Percentiles rank a stretch among this genome's conserved stretches.
These are phyloP conservation scores for Penicillium pulvis DNA, from an alignment of 495 filamentous ascomycete species.

Conservation along the genomic window DNA sequence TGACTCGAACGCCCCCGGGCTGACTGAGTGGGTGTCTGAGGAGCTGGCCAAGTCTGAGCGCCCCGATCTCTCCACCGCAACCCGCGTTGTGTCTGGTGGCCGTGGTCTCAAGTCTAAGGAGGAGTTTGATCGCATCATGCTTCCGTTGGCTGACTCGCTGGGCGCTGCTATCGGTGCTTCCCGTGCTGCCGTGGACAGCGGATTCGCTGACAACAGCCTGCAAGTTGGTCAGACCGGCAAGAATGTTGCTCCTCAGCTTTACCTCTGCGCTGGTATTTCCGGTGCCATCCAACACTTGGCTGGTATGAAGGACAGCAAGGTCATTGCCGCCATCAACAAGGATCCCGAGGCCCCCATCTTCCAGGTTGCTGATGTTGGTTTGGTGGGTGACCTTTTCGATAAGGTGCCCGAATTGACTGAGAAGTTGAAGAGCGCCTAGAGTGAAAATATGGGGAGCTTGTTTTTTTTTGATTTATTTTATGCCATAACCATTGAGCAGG, in stretches of 20 bases:
- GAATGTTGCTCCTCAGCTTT: constrained; percentile 94
- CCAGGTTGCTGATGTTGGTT: constrained; percentile 93
- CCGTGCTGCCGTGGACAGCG: constrained; percentile 92
- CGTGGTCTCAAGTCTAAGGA: constrained; percentile 96
- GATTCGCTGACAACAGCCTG: constrained; percentile 98
- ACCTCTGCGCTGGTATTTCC: constrained; percentile 92
- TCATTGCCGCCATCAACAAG: constrained; percentile 99
- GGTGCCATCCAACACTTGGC: constrained; percentile 98
- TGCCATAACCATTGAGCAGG: constrained; percentile 31
- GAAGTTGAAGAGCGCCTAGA: constrained; percentile 70
- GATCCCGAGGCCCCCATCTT: constrained; percentile 96
- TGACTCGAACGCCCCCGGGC: constrained; percentile 63
- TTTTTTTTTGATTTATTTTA: constrained; percentile 22
- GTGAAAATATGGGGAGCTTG: constrained; percentile 28
- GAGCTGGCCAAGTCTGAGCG: constrained; percentile 89
- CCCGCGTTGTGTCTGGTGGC: constrained; percentile 89
- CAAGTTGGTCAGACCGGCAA: constrained; percentile 99
- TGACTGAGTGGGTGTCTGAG: constrained; percentile 90
- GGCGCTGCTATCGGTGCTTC: constrained; percentile 94
- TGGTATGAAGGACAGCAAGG: constrained; percentile 99
- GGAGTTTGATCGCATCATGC: constrained; percentile 90
- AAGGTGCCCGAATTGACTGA: constrained; percentile 95
- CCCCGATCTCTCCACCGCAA: constrained; percentile 89
- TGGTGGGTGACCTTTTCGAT: constrained; percentile 94
- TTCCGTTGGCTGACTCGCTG: constrained; percentile 85